Evolutionary conservation across 495 filamentous ascomycete species (phyloP).

Genomic region (Penicillium manginii): DNA sequence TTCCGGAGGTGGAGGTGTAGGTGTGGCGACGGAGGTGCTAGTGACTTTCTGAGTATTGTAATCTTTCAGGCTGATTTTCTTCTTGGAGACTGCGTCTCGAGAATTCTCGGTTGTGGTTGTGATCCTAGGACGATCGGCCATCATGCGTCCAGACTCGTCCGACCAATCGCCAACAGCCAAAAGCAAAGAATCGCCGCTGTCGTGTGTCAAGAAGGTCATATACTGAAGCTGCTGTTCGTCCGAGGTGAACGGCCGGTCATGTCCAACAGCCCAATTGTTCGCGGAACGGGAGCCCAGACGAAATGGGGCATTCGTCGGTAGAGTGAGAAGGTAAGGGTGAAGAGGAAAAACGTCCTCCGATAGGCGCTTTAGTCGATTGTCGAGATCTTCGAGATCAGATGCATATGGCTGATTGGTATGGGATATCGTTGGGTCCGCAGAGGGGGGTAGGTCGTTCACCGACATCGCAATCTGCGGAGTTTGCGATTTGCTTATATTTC

Average conservation of each 20-base stretch:
- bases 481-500: constrained; percentile 18
- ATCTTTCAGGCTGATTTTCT: constrained; percentile 55
- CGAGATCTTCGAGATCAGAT: constrained; percentile 39
- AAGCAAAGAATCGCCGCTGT: constrained; percentile 50
- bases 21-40: constrained; percentile 27
- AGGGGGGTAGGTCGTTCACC: constrained; percentile 44
- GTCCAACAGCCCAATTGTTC: constrained; percentile 54
- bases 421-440: constrained; percentile 31
- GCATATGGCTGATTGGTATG: constrained; percentile 23
- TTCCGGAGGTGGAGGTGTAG: constrained; percentile 27
- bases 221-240: constrained; percentile 59
- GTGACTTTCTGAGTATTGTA: constrained; percentile 51
- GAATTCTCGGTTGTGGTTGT: constrained; percentile 37
- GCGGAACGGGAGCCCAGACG: constrained; percentile 41
- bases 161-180: constrained; percentile 57
- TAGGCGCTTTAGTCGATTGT: constrained; percentile 47
- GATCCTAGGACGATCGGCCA: constrained; percentile 42
- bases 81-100: constrained; percentile 36
- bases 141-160: constrained; percentile 51
- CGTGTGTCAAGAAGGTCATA: constrained; percentile 56
- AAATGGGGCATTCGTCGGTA: constrained; percentile 49
- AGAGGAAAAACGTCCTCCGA: constrained; percentile 51
- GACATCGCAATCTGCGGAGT: constrained; percentile 49
- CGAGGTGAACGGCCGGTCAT: constrained; percentile 48
- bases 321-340: constrained; percentile 53